phyloP scores from a whole-genome alignment of 2,329 filamentous ascomycete genomes.

The Cladosporium sp. region DNA sequence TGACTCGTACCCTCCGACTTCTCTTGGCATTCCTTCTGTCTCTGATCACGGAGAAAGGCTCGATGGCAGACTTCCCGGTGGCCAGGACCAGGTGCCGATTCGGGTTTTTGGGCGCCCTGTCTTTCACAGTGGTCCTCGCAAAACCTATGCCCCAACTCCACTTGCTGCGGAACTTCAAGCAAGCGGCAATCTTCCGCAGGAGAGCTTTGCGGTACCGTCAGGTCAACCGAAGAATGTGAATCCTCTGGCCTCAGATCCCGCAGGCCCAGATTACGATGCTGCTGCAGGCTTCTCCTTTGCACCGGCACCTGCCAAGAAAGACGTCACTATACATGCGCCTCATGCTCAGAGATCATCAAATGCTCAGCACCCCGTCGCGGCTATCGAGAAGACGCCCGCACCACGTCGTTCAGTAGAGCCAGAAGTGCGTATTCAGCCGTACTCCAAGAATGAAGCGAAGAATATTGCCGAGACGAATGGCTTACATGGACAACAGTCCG shows the following conservation, averaged over 20 bases:
- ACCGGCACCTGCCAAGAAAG: not conserved
- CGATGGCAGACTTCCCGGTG: not conserved
- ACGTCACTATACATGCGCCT: not conserved
- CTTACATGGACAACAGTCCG: too few relatives aligned
- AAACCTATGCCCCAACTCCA: not conserved
- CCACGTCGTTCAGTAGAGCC: too few relatives aligned
- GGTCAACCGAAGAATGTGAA: not conserved
- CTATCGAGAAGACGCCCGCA: not conserved
- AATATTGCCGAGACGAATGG: too few relatives aligned
- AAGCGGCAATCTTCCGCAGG: not conserved
- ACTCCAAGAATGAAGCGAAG: too few relatives aligned
- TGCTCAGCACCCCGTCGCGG: not conserved
- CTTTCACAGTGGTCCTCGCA: not conserved
- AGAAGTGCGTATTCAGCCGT: too few relatives aligned
- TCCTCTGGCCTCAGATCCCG: not conserved
- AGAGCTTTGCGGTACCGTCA: not conserved
- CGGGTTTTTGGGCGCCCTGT: not conserved
- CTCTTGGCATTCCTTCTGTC: conserved; percentile 10
- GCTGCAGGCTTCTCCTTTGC: not conserved
- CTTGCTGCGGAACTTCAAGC: not conserved
- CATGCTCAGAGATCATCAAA: conserved; percentile 1
- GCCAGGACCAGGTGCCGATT: not conserved
- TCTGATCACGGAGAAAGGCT: not conserved
- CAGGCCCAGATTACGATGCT: not conserved
- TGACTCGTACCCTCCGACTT: conserved; percentile 17